These are phyloP conservation scores for Carex cristatella DNA, from an alignment of 176 grass and related monocot genomes.

Conservation along the genomic window DNA sequence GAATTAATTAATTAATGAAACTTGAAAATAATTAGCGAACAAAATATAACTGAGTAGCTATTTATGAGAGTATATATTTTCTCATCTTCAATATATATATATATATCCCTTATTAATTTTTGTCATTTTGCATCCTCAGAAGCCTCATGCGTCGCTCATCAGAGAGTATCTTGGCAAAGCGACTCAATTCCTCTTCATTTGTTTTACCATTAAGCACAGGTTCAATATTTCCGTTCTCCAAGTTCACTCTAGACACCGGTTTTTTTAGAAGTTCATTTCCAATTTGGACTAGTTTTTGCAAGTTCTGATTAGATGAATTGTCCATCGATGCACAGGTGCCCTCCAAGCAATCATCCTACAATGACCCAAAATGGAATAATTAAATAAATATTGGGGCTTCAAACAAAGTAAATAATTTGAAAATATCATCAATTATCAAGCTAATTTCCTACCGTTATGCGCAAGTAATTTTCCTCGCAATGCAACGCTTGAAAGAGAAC, in stretches of 20 bases:
- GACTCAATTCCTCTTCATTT: constrained; percentile 39
- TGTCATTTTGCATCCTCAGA: not conserved
- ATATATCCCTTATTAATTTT: not conserved
- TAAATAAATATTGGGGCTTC: not conserved
- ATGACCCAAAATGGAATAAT: not conserved
- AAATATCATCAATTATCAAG: not conserved
- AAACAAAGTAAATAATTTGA: not conserved
- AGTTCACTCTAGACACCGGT: constrained; percentile 31
- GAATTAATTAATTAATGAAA: too few species aligned
- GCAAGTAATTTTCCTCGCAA: constrained; percentile 32
- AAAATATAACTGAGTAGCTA: not conserved
- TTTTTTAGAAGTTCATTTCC: constrained; percentile 38
- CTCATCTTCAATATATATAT: not conserved
- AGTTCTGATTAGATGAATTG: not conserved
- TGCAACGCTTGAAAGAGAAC: constrained; percentile 46
- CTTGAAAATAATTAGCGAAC: too few species aligned
- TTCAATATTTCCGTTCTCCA: constrained; percentile 36
- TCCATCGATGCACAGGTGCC: constrained; percentile 31
- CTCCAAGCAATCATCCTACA: constrained; percentile 20
- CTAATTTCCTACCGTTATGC: constrained; percentile 34
- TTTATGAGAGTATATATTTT: not conserved
- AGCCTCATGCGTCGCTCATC: constrained; percentile 15
- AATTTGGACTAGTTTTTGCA: constrained; percentile 5
- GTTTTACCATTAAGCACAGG: not conserved
- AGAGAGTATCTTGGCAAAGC: constrained; percentile 27